These are phyloP conservation scores for Sonneratia alba DNA, from an alignment of 345 rosid genomes.

Conservation along the genomic window DNA sequence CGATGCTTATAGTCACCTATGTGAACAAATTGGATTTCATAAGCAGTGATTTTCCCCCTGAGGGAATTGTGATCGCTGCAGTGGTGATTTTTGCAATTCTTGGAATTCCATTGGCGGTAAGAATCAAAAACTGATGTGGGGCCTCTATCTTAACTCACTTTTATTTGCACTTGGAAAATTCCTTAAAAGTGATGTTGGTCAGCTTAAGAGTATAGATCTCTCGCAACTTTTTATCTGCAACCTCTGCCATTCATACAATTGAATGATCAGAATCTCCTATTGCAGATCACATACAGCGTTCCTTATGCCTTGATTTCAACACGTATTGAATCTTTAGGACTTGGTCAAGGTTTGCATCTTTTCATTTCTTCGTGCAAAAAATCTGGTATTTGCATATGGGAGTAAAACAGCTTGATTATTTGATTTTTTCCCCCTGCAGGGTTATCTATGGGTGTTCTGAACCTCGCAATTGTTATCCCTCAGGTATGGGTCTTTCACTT, in stretches of 20 bases:
- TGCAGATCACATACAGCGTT: slow-evolving; percentile 86
- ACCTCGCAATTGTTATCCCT: slow-evolving; percentile 89
- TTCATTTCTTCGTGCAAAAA: neutral
- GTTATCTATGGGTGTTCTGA: slow-evolving; percentile 88
- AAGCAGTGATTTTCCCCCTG: slow-evolving; percentile 58
- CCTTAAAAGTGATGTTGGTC: neutral
- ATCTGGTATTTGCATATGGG: slow-evolving; percentile 12
- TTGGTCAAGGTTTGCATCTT: slow-evolving; percentile 75
- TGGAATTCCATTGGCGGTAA: slow-evolving; percentile 89
- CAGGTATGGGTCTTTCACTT: slow-evolving; percentile 39
- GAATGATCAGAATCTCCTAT: slow-evolving; percentile 16
- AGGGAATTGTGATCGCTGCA: slow-evolving; percentile 62
- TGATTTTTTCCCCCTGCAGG: slow-evolving; percentile 38
- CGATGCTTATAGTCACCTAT: slow-evolving; percentile 57
- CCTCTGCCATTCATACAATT: neutral
- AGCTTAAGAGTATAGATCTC: neutral
- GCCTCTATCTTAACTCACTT: neutral
- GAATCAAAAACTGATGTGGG: slow-evolving; percentile 6
- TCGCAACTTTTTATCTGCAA: neutral
- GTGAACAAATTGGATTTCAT: slow-evolving; percentile 32
- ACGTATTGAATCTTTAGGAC: slow-evolving; percentile 78
- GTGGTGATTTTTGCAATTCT: slow-evolving; percentile 56
- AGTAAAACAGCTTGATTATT: neutral
- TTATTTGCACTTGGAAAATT: neutral
- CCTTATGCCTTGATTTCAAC: slow-evolving; percentile 88